A percentile compares a stretch with the other conserved stretches of the same genome.
phyloP scores from a whole-genome alignment of 2,329 filamentous ascomycete species.

The Thielaviopsis populi region DNA sequence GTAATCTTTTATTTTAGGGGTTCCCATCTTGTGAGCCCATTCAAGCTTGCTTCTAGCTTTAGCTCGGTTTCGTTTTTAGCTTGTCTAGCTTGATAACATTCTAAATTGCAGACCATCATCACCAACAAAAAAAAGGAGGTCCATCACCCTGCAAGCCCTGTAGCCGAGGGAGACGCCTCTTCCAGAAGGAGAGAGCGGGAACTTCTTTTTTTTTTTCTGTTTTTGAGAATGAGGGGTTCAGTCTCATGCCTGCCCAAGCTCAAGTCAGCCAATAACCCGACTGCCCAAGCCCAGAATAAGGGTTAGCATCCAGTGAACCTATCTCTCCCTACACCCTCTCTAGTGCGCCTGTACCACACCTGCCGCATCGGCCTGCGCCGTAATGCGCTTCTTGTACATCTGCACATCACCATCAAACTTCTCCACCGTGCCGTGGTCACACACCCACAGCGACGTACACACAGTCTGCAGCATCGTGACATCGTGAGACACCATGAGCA shows the following conservation, averaged over 20 bases:
- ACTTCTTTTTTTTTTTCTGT: too few species aligned
- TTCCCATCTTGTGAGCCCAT: too few species aligned
- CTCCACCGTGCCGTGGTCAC: slow-evolving; percentile 83
- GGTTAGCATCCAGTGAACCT: not conserved
- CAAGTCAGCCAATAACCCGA: too few species aligned
- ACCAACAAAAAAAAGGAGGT: too few species aligned
- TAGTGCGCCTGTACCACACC: slow-evolving; percentile 64
- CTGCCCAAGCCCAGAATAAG: not conserved
- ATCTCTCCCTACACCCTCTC: not conserved
- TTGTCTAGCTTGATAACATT: not conserved
- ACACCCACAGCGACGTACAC: slow-evolving; percentile 91
- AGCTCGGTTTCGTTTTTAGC: not conserved
- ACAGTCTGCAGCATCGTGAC: slow-evolving; percentile 97
- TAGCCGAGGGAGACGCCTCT: not conserved
- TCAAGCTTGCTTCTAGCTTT: too few species aligned
- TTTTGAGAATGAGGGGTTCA: not conserved
- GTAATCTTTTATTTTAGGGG: not conserved
- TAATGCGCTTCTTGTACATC: slow-evolving; percentile 94
- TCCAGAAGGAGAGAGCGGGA: too few species aligned
- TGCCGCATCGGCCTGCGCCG: slow-evolving; percentile 70
- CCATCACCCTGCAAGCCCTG: too few species aligned
- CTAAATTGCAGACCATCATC: not conserved
- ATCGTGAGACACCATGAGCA: slow-evolving; percentile 97
- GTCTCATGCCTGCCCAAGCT: too few species aligned
- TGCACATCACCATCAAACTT: slow-evolving; percentile 93